A percentile compares a stretch with the other conserved stretches of the same genome.
phyloP scores from a whole-genome alignment of 352 stramenopile genomes.

The Phytopythium aichiense region DNA sequence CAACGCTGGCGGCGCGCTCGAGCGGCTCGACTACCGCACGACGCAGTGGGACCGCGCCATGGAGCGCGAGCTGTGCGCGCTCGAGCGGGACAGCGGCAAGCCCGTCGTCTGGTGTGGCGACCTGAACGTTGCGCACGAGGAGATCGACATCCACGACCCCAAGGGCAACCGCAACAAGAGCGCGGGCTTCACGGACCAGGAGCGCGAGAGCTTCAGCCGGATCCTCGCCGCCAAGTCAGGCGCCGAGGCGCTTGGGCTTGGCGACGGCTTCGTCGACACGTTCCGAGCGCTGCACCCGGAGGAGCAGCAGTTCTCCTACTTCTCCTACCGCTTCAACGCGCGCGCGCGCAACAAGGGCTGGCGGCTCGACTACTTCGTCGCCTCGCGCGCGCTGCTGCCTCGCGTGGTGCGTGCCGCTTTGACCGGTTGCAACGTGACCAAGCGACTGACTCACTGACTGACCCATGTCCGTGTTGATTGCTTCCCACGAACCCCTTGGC shows the following conservation, averaged over 20 bases:
- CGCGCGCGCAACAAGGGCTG: constrained; percentile 84
- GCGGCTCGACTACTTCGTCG: constrained; percentile 83
- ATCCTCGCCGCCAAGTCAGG: constrained; percentile 31
- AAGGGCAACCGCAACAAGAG: constrained; percentile 79
- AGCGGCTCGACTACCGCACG: constrained; percentile 70
- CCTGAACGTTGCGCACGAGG: constrained; percentile 82
- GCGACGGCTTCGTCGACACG: constrained; percentile 63
- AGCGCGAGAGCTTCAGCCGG: constrained; percentile 66
- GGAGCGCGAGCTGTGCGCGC: constrained; percentile 56
- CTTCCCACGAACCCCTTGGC: neutral
- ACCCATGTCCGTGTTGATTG: constrained; percentile 7
- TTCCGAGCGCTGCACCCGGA: constrained; percentile 67
- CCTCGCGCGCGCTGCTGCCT: constrained; percentile 51
- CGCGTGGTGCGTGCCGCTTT: constrained; percentile 45
- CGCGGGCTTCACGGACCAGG: constrained; percentile 73
- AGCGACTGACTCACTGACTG: no score
- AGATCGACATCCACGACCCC: constrained; percentile 87
- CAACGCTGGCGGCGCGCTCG: constrained; percentile 67
- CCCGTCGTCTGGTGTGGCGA: constrained; percentile 84
- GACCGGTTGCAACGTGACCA: no score
- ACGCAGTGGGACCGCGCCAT: constrained; percentile 77
- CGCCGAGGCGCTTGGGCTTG: neutral
- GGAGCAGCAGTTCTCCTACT: constrained; percentile 72
- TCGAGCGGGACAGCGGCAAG: constrained; percentile 55
- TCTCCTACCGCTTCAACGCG: constrained; percentile 75